Evolutionary conservation across 495 filamentous ascomycete species (phyloP), one percentile per base, ranked within the genome.

Genomic region (Echria macrotheca): DNA sequence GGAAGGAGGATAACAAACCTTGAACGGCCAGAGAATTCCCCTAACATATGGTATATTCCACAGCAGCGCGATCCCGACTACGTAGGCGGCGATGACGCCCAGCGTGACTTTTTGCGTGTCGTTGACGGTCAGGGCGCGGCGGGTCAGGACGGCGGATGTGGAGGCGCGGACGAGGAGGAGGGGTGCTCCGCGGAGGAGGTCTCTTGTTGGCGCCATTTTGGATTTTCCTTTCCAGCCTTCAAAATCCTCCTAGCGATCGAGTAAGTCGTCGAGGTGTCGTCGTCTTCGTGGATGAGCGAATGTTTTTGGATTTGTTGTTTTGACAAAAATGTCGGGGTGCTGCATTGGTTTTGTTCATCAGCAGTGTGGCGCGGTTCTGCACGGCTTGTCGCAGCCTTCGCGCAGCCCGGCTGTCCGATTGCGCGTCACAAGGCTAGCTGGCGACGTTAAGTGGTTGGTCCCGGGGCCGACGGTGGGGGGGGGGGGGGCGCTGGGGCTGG

Each of bases 1-100:
- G 15, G 18, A 35, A 10, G 33, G 19, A 42, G 10, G 24, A 12
- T 17, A 38, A n/a, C 51, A 43, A 63, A 86, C 84, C 70, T 90
- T 90, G 73, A 90, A 90, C n/a, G 86, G 86, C 85, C 85, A 90
- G 15, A 90, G 65, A 0, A 78, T 72, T 73, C 74, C 85, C 14
- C 81, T 75, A 14, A 90, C 63, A 59, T 90, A 89, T 1, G 86
- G 86, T 7, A 89, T 48, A 61, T 90, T 90, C 86, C 86, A 90
- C 5, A 90, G 67, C 18, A 89, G 65, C 3, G 84, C 84, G 54
- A 90, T 89, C 31, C 77, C 75, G 12, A 89, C 84, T 1, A 84
- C 77, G 63, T 90, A 90, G 44, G 69, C 84, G 26, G 65, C 69
- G 55, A 74, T 74, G 32, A 66, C 69, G 14, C 86, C 86, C 2